Percentiles rank a stretch among this genome's conserved stretches.
These are phyloP conservation scores for Daldinia sp. DNA, from an alignment of 2,329 filamentous ascomycete genomes.

Conservation along the genomic window DNA sequence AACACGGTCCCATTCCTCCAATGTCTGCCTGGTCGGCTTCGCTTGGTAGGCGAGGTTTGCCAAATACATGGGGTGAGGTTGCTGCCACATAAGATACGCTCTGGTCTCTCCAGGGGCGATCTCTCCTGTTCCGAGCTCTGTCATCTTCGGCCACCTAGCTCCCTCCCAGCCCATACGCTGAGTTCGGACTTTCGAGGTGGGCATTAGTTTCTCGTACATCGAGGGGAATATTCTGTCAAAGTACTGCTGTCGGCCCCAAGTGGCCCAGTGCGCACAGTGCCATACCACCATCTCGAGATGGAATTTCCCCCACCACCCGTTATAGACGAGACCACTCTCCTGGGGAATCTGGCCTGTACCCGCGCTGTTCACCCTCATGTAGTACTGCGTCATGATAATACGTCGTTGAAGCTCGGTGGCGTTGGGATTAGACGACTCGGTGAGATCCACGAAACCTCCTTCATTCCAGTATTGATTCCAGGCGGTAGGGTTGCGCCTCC, in stretches of 20 bases:
- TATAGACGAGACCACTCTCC: constrained; percentile 59
- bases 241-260: constrained; percentile 54
- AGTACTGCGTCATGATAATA: constrained; percentile 58
- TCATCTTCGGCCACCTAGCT: constrained; percentile 62
- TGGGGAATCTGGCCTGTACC: constrained; percentile 55
- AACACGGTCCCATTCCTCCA: constrained; percentile 46
- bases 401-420: constrained; percentile 58
- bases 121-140: constrained; percentile 57
- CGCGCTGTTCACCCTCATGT: constrained; percentile 58
- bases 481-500: constrained; percentile 42
- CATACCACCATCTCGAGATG: constrained; percentile 59
- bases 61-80: constrained; percentile 58
- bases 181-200: constrained; percentile 49
- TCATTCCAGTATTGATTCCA: constrained; percentile 55
- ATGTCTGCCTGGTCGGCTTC: constrained; percentile 41
- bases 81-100: constrained; percentile 64
- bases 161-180: constrained; percentile 51
- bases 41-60: constrained; percentile 47
- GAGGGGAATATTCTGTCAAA: constrained; percentile 55
- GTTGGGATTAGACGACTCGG: constrained; percentile 51
- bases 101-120: constrained; percentile 64
- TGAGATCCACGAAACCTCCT: constrained; percentile 58
- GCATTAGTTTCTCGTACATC: constrained; percentile 52
- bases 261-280: constrained; percentile 57
- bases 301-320: constrained; percentile 60